Evolutionary conservation across 2,329 filamentous ascomycete species (phyloP), one percentile per base, ranked within the genome.

Genomic region (Bipolaris cookei): DNA sequence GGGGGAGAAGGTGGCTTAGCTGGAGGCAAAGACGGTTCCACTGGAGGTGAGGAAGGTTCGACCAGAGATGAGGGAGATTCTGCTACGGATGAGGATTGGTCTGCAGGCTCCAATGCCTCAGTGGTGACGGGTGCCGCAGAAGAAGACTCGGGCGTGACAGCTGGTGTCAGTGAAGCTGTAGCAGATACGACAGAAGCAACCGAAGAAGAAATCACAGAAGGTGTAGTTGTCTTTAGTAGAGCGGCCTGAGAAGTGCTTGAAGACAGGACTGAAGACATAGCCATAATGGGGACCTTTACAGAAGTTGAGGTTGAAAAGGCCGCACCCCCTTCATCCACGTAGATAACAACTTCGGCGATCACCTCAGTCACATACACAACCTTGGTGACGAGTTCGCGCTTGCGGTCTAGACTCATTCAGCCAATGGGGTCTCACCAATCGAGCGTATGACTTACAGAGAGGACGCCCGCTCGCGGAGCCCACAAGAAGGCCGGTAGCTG

Each of bases 401-500:
- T 74, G 44, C 63, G 37, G 34, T 70, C 72, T 70, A 28, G 16
- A 48, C 25, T n/a, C 3, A 28, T 45, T 71, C 35, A 70, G 61
- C 35, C 30, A 37, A n/a, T 30, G 13, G 6, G 6, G 16, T 39
- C 13, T 46, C 4, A 28, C 14, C 11, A 7, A 23, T n/a, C 28
- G 13, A 11, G 3, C 3, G 6, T 32, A 18, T 13, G 21, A 66
- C 70, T 62, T 66, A 75, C 74, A 59, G 51, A 73, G 71, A 20
- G 78, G 82, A 62, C 81, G 80, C 41, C 80, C 79, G 58, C 71
- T 72, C 37, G 75, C 76, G 52, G 80, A 70, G 56, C 81, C 71
- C 61, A 80, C 66, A 58, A 84, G 66, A 46, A 63, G 54, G 34
- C 78, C 65, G 43, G 59, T 67, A 50, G 61, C 59, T 59, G 58